phyloP scores from a whole-genome alignment of 192 early-diverging fungal genomes.

The Coemansia sp. region DNA sequence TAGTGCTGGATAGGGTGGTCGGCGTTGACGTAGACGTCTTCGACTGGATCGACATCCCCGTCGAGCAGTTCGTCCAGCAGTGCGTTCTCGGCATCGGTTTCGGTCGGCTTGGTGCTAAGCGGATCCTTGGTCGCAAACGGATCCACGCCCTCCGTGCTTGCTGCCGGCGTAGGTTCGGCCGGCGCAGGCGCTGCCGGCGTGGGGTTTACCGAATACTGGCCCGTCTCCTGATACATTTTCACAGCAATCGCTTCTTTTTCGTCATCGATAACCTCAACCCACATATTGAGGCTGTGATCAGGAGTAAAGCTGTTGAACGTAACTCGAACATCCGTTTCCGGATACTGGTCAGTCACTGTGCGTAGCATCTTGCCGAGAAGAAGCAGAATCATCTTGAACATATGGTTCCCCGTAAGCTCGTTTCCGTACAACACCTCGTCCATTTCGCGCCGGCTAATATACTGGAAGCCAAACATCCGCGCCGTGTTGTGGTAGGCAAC shows the following conservation, averaged over 20 bases:
- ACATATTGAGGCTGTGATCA: conserved; percentile 41
- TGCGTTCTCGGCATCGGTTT: background rate
- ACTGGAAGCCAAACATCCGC: conserved; percentile 93
- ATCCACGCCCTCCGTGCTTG: conserved; percentile 1
- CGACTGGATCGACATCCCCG: conserved; percentile 26
- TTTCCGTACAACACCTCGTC: conserved; percentile 76
- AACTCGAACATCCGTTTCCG: conserved; percentile 58
- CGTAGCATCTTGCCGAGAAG: conserved; percentile 68
- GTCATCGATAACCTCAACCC: conserved; percentile 58
- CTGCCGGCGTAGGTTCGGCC: background rate
- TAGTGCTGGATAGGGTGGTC: conserved; percentile 44
- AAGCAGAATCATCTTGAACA: conserved; percentile 65
- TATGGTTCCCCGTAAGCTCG: conserved; percentile 63
- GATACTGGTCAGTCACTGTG: conserved; percentile 58
- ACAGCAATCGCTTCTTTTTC: conserved; percentile 27
- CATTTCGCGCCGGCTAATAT: conserved; percentile 80
- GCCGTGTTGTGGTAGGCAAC: conserved; percentile 91
- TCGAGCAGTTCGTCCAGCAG: conserved; percentile 14
- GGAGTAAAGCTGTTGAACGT: conserved; percentile 53
- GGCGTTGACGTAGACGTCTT: conserved; percentile 44
- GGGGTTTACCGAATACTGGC: conserved; percentile 11
- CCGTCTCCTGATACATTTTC: conserved; percentile 36
- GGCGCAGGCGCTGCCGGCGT: background rate
- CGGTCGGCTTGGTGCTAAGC: conserved; percentile 6
- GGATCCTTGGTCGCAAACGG: conserved; percentile 29